Base-by-base conservation (phyloP, 805 yeast genomes). In the Candida khao-thaluensis region DNA sequence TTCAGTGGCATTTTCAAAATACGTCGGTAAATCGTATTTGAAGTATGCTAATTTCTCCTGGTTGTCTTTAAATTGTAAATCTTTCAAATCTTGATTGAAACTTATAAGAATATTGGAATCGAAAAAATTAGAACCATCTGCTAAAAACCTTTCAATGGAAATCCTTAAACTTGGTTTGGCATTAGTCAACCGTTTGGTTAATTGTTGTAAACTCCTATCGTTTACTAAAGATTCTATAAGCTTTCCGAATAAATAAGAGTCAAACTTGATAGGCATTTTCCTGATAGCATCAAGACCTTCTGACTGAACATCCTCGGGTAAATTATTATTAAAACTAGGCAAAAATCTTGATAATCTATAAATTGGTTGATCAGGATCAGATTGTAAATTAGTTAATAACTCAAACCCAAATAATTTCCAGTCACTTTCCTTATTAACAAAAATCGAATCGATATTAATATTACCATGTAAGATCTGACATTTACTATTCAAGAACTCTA, bases 351-450 rank as follows among this genome's bases (percentile, higher is more conserved):
- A 69, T 29, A 56, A 54, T 25, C 71, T 56, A 45, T 68, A 74
- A 8, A 63, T 54, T 15, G 73, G 72, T 35, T 61, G 67, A 14
- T 72, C 71, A 14, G 72, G 71, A 45, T 69, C 80, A 4, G 74
- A 64, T 7, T 49, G 64, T 30, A 74, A 55, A 39, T 68, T 74
- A 2, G 82, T 71, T 24, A 79, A 60, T 1, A 82, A 58, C 58
- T 90, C 97, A 51, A 89, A 79, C 1, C 96, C 95, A 42, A 85
- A 84, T 18, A 90, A 56, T 43, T 79, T 82, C 91, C 95, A 87
- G 53, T 85, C 95, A 10, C 96, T 95, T 21, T 70, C 74, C 9
- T 39, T 36, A 39, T 76, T 82, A 11, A 86, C 79, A 55, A 66
- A 89, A 1, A 90, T 72, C 1, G 85, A 75, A 28, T 74, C 67